Evolutionary conservation across 163 green algal genomes (phyloP).

Genomic region (Botryococcus braunii): DNA sequence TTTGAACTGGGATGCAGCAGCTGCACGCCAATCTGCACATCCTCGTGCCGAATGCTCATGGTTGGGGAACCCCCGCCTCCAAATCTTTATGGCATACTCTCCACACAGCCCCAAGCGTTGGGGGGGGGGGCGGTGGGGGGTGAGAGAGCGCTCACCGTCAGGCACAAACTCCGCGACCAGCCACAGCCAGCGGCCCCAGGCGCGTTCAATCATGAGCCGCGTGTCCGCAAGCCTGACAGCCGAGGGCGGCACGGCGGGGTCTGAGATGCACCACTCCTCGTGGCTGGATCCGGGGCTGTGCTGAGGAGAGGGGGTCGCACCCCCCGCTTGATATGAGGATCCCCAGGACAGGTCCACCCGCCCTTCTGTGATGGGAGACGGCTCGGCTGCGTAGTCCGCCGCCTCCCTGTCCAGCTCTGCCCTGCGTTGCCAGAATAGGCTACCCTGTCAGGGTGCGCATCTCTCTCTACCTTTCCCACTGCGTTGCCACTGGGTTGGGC

Average conservation of each 20-base stretch:
- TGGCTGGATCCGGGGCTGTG: no score
- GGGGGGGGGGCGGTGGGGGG: no score
- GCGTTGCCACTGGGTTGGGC: neutral
- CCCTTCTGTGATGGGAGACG: neutral
- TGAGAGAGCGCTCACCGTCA: neutral
- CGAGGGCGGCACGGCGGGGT: neutral
- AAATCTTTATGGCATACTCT: no score
- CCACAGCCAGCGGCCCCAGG: conserved; percentile 15
- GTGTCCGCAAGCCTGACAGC: neutral
- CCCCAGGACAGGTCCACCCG: neutral
- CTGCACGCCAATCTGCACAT: no score
- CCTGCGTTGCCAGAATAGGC: neutral
- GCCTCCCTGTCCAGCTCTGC: neutral
- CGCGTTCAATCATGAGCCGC: neutral
- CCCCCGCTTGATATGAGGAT: neutral
- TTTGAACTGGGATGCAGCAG: no score
- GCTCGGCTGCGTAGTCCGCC: neutral
- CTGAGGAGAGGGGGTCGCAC: no score
- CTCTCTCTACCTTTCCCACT: neutral
- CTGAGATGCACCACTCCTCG: no score
- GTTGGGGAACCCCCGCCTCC: no score
- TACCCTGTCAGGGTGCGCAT: neutral
- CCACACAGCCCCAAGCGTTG: no score
- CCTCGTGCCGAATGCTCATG: no score
- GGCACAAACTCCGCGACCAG: conserved; percentile 10